These are phyloP conservation scores for Populus hybrid DNA, from an alignment of 441 rosid species.

Conservation along the genomic window DNA sequence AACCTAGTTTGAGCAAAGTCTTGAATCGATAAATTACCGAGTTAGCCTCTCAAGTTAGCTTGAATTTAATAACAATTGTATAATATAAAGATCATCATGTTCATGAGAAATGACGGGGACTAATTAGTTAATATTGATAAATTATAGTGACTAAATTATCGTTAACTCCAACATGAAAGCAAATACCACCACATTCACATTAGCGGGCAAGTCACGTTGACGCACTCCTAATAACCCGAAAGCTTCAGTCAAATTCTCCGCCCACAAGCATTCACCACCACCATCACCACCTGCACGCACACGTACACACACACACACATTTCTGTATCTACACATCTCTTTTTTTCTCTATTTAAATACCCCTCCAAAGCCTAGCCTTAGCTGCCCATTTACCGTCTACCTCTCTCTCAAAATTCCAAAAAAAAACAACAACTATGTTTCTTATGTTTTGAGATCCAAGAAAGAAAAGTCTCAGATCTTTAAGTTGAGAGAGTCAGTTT, in stretches of 20 bases:
- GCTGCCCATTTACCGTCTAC: background rate
- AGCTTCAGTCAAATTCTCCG: background rate
- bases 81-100: background rate
- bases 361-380: too few relatives aligned
- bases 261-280: background rate
- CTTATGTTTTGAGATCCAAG: conserved; percentile 5
- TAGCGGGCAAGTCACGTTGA: conserved; percentile 12
- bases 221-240: conserved; percentile 1
- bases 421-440: background rate
- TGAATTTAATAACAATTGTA: background rate
- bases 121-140: too few relatives aligned
- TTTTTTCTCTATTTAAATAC: background rate
- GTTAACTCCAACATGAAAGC: background rate
- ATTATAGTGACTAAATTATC: background rate
- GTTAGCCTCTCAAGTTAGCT: background rate
- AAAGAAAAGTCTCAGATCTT: background rate
- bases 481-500: background rate
- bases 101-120: background rate
- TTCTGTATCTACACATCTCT: background rate
- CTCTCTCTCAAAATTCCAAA: background rate
- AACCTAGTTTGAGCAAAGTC: too few relatives aligned
- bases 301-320: background rate
- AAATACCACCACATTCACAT: background rate
- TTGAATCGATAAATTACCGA: too few relatives aligned
- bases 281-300: background rate